These are phyloP conservation scores for Colletotrichum salicis DNA, from an alignment of 2,329 filamentous ascomycete species.

Conservation along the genomic window DNA sequence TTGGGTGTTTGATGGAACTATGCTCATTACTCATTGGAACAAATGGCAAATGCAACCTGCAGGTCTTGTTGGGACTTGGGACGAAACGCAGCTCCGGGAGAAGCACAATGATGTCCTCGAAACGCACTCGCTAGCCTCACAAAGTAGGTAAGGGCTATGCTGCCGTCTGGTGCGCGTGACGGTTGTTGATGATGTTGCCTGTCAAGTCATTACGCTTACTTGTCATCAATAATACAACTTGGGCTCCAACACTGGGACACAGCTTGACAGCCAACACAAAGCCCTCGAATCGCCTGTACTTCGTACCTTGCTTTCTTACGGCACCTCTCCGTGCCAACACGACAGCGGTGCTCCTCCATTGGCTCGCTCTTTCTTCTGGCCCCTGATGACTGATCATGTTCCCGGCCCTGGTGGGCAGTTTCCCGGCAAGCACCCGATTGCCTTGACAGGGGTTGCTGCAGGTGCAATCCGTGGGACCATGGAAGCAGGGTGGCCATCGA, in stretches of 20 bases:
- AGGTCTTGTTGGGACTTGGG: slow-evolving; percentile 6
- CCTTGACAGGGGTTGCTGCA: slow-evolving; percentile 28
- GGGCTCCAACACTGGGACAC: neutral
- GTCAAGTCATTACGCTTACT: neutral
- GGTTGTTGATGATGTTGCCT: neutral
- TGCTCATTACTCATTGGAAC: neutral
- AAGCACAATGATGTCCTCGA: neutral
- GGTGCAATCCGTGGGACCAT: neutral
- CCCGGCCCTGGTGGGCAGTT: slow-evolving; percentile 20
- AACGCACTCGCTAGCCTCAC: neutral
- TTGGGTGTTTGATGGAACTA: neutral
- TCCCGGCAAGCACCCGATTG: slow-evolving; percentile 28
- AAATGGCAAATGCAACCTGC: neutral
- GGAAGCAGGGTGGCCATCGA: slow-evolving; percentile 9
- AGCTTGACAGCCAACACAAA: too few relatives aligned
- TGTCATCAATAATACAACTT: neutral
- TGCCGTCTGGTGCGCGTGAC: neutral
- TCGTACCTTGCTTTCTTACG: neutral
- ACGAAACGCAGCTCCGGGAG: neutral
- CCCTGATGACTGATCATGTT: slow-evolving; percentile 16
- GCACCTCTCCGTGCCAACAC: neutral
- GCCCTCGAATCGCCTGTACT: neutral
- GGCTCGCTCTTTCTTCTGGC: slow-evolving; percentile 7
- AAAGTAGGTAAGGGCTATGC: neutral
- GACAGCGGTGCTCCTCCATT: slow-evolving; percentile 7